These are phyloP conservation scores for Hypholoma fasciculare DNA, from an alignment of 768 basidiomycete genomes.

Conservation along the genomic window DNA sequence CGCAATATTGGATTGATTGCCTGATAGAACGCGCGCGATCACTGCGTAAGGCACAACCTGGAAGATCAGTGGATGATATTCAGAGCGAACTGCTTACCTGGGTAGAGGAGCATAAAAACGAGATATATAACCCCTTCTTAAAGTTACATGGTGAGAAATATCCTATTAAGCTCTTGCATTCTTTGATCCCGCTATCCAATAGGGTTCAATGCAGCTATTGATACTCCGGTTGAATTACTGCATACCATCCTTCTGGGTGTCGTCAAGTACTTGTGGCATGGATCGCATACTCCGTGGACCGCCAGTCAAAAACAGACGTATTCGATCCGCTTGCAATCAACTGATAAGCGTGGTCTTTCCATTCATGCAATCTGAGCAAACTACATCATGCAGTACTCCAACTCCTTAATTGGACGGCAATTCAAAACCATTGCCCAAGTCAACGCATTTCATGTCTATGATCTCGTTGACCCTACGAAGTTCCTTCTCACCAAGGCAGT, in stretches of 20 bases:
- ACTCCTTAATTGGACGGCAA: constrained; percentile 41
- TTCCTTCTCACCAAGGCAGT: constrained; percentile 30
- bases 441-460: constrained; percentile 35
- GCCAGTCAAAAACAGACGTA: constrained; percentile 24
- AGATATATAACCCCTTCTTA: constrained; percentile 32
- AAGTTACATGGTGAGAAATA: constrained; percentile 21
- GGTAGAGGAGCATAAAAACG: constrained; percentile 20
- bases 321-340: constrained; percentile 28
- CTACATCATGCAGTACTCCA: constrained; percentile 44
- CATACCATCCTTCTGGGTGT: constrained; percentile 44
- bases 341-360: constrained; percentile 27
- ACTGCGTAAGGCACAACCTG: constrained; percentile 20
- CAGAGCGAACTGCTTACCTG: constrained; percentile 25
- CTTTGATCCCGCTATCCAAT: background rate
- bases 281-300: constrained; percentile 30
- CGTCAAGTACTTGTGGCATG: constrained; percentile 43
- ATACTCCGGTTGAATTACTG: constrained; percentile 43
- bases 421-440: constrained; percentile 40
- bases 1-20: constrained; percentile 37
- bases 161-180: background rate
- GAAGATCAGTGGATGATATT: constrained; percentile 15
- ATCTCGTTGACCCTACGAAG: constrained; percentile 22
- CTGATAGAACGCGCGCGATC: constrained; percentile 23
- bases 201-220: constrained; percentile 29
- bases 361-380: constrained; percentile 33